These are phyloP conservation scores for Penicillium chermesinum DNA, from an alignment of 495 filamentous ascomycete genomes.

Conservation along the genomic window DNA sequence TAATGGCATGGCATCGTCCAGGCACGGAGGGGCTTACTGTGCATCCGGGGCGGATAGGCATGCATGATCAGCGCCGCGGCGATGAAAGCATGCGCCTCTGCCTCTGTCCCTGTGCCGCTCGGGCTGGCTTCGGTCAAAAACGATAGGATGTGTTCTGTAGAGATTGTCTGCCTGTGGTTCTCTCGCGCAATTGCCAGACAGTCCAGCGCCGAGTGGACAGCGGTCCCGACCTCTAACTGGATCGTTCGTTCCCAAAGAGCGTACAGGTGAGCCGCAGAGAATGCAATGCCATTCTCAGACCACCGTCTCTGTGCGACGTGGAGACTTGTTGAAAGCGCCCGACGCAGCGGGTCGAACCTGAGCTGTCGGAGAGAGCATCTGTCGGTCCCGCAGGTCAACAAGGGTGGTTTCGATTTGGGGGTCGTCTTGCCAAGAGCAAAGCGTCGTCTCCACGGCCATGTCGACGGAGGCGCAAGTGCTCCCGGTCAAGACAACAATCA, in stretches of 20 bases:
- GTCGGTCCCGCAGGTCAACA: slow-evolving; percentile 2
- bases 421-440: background rate
- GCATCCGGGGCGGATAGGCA: slow-evolving; percentile 24
- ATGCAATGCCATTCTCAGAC: background rate
- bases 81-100: slow-evolving; percentile 10
- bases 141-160: background rate
- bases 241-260: background rate
- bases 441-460: background rate
- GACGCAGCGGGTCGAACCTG: slow-evolving; percentile 6
- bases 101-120: background rate
- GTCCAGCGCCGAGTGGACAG: background rate
- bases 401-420: background rate
- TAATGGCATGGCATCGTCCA: background rate
- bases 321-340: background rate
- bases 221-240: background rate
- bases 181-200: slow-evolving; percentile 2
- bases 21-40: slow-evolving; percentile 11
- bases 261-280: slow-evolving; percentile 6
- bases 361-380: background rate
- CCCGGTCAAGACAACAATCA: slow-evolving; percentile 8
- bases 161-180: background rate
- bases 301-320: no score
- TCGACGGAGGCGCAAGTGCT: background rate
- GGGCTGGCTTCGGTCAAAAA: slow-evolving; percentile 1
- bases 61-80: slow-evolving; percentile 24